phyloP scores from a whole-genome alignment of 2,329 filamentous ascomycete genomes.

The Penicillium sp. region DNA sequence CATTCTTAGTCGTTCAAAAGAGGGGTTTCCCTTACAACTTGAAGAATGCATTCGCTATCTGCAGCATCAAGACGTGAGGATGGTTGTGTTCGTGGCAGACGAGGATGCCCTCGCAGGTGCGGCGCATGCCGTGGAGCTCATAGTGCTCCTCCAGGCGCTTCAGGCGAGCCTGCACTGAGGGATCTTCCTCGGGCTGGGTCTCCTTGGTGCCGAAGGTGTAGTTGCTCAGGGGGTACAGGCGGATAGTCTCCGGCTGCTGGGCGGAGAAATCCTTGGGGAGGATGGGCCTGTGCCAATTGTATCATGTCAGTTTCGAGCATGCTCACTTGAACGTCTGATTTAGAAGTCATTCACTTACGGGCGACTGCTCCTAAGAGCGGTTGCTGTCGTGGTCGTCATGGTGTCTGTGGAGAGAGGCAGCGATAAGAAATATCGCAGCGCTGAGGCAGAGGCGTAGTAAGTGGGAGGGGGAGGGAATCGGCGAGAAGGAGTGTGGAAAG shows the following conservation, averaged over 20 bases:
- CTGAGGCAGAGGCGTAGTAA: not conserved
- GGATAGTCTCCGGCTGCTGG: slow-evolving; percentile 87
- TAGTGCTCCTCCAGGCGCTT: slow-evolving; percentile 98
- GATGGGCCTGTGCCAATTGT: slow-evolving; percentile 61
- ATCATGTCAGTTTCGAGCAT: slow-evolving; percentile 18
- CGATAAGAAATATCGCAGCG: not conserved
- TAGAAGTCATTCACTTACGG: slow-evolving; percentile 53
- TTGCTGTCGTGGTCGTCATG: slow-evolving; percentile 86
- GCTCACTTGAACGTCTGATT: slow-evolving; percentile 12
- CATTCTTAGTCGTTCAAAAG: not conserved
- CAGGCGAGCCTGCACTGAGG: slow-evolving; percentile 88
- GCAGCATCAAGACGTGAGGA: slow-evolving; percentile 97
- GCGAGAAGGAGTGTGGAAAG: not conserved
- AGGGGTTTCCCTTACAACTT: slow-evolving; percentile 68
- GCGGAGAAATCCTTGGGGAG: slow-evolving; percentile 83
- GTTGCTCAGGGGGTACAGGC: slow-evolving; percentile 93
- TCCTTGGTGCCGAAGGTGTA: slow-evolving; percentile 99
- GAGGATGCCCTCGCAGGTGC: slow-evolving; percentile 94
- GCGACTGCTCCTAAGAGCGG: slow-evolving; percentile 76
- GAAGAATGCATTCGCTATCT: slow-evolving; percentile 99
- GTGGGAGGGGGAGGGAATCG: not conserved
- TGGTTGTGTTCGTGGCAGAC: slow-evolving; percentile 99
- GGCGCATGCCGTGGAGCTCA: slow-evolving; percentile 87
- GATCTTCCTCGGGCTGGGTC: slow-evolving; percentile 96
- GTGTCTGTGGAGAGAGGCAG: not conserved